Base-by-base conservation (phyloP, 331 rosid species). In the Quercus phellos region DNA sequence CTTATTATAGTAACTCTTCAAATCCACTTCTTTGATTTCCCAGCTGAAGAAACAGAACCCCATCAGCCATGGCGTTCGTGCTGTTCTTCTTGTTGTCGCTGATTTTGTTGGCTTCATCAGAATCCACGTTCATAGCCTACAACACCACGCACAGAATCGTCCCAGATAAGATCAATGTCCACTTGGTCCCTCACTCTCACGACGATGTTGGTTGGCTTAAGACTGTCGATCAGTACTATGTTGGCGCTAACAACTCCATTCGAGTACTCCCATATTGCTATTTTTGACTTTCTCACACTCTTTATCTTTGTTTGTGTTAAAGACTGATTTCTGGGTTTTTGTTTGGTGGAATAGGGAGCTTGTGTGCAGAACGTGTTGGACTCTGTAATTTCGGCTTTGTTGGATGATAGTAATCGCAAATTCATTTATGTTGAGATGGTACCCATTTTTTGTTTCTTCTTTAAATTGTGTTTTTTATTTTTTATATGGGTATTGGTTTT, bases 131-230 rank as follows among this genome's bases (percentile, higher is more conserved):
- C 70, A 88, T 90, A 68, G 78, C 72, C 21, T 92, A 94, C 72
- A 77, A 92, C 76, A 94, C 97, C 6, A 87, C 90, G 0, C 82
- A 87, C 53, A 80, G 68, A 66, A 77, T 82, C 38, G 90, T 88
- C 60, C 83, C 97, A 12, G 90, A 86, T 16, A 94, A 94, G 80
- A 83, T 94, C 30, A 92, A 91, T 38, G 99, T 94, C 77, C 99
- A 94, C 78, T 81, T 94, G 85, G 99, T 92, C 2, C 78, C 99
- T 84, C 99, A 94, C 74, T 18, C 87, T 54, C 99, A 92, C 42
- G 99, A 94, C 21, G 99, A 94, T 78, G 99, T 94, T 74, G 99
- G 99, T n/a, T 94, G 99, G 99, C 86, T 94, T 84, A 94, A 94
- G 87, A 94, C 99, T 38, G 26, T 94, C 54, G 99, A 94, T 26